Evolutionary conservation across 805 yeast species (phyloP), one percentile per base, ranked within the genome.

Genomic region (Debaryomyces hansenii): DNA sequence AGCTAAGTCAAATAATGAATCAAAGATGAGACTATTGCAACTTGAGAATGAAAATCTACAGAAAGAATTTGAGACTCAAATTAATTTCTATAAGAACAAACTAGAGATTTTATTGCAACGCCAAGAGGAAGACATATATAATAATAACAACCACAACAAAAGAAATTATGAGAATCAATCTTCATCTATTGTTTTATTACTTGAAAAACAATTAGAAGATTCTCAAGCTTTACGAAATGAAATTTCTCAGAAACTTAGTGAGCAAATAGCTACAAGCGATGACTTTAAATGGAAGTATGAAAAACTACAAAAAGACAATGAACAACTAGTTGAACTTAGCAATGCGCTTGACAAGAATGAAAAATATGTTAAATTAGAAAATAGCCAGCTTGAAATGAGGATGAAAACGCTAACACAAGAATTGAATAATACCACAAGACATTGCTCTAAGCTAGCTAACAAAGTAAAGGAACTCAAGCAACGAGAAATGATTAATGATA

Each of bases 41-140:
- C 54, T 62, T 18, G 83, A 79, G 21, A 59, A 68, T 36, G 70
- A 67, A 11, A 63, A 63, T 16, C 37, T 69, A 36, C 67, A 64
- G 47, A 64, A 62, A 6, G 71, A 66, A 21, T 58, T 67, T 45
- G 69, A 69, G 41, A 53, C 58, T 29, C 74, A 77, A 47, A 47
- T 66, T 14, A 60, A 58, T n/a, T 55, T 58, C 24, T 64, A 64
- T 49, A 66, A 69, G 49, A 61, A 60, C 45, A 52, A 64, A 54
- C 41, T 63, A 46, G 56, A 67, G 43, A 37, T 55, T 28, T 38
- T 65, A 44, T 44, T 58, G 52, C 55, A 50, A 12, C 46, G 50
- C 6, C 28, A 28, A 21, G 34, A 34, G 20, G 37, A 42, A 20
- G 33, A 32, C 16, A 12, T 32, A 18, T 27, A 24, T 20, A 29